Evolutionary conservation across 129 eudicot species (phyloP), one percentile per base, ranked within the genome.

Genomic region (Rutidosis leptorrhynchoides): DNA sequence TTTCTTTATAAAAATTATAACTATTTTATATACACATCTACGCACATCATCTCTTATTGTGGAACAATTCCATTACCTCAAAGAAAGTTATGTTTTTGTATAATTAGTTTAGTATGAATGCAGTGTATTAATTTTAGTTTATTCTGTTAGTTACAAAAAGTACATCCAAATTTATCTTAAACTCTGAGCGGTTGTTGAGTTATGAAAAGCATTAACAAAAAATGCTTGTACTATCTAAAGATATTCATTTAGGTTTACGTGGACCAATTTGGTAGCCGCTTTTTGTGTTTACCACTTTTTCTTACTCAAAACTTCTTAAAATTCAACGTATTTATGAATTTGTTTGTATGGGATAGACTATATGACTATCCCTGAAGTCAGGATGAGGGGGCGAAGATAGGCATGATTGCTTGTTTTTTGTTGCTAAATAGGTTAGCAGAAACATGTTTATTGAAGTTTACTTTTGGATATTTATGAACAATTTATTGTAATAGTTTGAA

Each of bases 321-420:
- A n/a, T n/a, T 11, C 14, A 24, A 30, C 28, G 9, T 6, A 43
- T 49, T 65, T 8, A 66, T 49, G 71, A 26, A 25, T 24, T 7
- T n/a, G 2, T 46, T 26, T 27, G 25, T 64, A 8, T 4, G 37
- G 26, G 20, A 57, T 21, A n/a, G n/a, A n/a, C n/a, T n/a, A n/a
- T n/a, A n/a, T n/a, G n/a, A n/a, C n/a, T n/a, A n/a, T 90, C 46
- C 81, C 80, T 5, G 67, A 64, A 5, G 21, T 65, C 5, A 80
- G 80, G 75, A 77, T 62, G 76, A 83, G 76, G 81, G 75, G 81
- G 29, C 72, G 81, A 76, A 78, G 86, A 73, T 77, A 68, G 69
- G 32, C n/a, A 24, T 11, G 58, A 53, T n/a, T 24, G 56, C 37
- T 24, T 2, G 56, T 43, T 40, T 42, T 42, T 67, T 17, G 51